Percentiles rank a stretch among this genome's conserved stretches.
These are phyloP conservation scores for Manihot esculenta DNA, from an alignment of 441 rosid species.

Conservation along the genomic window DNA sequence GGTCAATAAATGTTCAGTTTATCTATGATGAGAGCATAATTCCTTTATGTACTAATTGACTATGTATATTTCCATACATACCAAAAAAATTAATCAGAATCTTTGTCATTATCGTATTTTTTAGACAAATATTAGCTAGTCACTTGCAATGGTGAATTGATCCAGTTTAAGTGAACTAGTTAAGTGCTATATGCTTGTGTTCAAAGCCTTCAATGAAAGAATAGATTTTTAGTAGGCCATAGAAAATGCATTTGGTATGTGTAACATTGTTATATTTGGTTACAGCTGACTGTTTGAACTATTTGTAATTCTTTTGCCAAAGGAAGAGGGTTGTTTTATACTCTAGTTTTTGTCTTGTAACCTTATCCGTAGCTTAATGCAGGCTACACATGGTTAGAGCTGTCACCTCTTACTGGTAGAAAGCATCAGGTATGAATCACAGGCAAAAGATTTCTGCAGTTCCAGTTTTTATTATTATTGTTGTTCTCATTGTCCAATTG, in stretches of 20 bases:
- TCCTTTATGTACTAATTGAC: no score
- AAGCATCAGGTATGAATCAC: conserved; percentile 78
- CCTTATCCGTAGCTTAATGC: conserved; percentile 21
- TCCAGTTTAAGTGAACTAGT: neutral
- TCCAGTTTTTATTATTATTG: neutral
- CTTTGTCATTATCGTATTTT: no score
- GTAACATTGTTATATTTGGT: neutral
- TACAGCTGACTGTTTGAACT: neutral
- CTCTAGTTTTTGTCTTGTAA: neutral
- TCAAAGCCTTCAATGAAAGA: neutral
- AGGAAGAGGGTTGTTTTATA: neutral
- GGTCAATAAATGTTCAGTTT: no score
- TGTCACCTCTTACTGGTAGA: conserved; percentile 88
- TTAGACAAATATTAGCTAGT: no score
- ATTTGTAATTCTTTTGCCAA: no score
- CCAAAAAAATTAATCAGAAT: no score
- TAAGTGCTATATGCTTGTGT: neutral
- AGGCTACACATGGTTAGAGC: conserved; percentile 92
- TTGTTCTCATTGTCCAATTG: neutral
- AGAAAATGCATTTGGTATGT: neutral
- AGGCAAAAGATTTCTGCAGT: conserved; percentile 12
- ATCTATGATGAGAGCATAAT: no score
- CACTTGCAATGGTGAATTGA: neutral
- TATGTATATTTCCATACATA: no score
- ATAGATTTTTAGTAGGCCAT: neutral